These are phyloP conservation scores for Uronychia binucleata DNA, from an alignment of 73 alveolate genomes.

Conservation along the genomic window DNA sequence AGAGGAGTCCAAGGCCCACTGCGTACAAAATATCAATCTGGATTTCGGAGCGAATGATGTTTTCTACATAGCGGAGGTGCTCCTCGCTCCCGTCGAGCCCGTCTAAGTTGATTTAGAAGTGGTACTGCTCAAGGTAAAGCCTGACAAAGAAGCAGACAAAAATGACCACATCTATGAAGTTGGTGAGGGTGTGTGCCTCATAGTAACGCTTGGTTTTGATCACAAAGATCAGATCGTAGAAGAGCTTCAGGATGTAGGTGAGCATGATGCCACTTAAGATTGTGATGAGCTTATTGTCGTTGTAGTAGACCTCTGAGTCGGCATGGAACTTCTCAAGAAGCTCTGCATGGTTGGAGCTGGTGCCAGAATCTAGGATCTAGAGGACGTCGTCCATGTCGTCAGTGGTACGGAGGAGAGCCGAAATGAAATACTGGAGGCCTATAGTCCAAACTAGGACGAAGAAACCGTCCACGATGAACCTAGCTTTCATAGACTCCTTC, in stretches of 20 bases:
- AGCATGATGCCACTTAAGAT: neutral
- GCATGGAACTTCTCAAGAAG: neutral
- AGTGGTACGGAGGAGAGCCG: neutral
- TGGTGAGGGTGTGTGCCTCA: neutral
- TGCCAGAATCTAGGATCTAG: neutral
- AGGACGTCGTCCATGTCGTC: neutral
- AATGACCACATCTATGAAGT: neutral
- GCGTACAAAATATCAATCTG: neutral
- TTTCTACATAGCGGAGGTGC: neutral
- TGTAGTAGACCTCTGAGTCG: neutral
- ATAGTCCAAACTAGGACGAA: constrained; percentile 7
- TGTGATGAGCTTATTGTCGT: neutral
- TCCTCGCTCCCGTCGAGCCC: neutral
- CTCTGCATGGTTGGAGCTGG: neutral
- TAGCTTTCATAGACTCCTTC: constrained; percentile 23
- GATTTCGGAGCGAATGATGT: neutral
- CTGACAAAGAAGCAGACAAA: neutral
- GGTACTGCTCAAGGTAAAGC: neutral
- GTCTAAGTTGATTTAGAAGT: neutral
- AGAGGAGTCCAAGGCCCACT: neutral
- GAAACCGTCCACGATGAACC: constrained; percentile 14
- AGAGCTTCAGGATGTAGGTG: neutral
- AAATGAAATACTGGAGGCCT: neutral
- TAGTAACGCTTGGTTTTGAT: neutral
- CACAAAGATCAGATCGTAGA: neutral